Base-by-base conservation (phyloP, 345 rosid species). In the Aethionema arabicum region DNA sequence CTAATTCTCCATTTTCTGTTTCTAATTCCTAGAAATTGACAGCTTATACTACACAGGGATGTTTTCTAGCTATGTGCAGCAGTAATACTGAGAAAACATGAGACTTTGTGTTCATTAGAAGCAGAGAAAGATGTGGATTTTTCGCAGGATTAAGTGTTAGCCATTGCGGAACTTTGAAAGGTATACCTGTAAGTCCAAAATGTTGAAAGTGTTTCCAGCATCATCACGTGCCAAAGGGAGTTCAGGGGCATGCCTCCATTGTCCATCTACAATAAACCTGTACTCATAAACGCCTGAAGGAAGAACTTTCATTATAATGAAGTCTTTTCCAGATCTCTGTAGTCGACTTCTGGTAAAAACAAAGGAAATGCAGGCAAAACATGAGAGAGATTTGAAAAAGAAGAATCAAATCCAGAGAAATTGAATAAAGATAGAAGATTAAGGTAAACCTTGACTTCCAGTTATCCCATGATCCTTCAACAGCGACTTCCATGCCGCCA, bases 401-500 rank as follows among this genome's bases (percentile, higher is more conserved):
- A 21, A 32, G 8, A n/a, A 53, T 13, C 6, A 40, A 8, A 40
- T 40, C 3, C 10, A 12, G n/a, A 40, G 10, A 7, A 9, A 35
- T 8, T 4, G 39, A 30, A 40, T 6, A 0, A 16, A 16, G 27
- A 51, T 9, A 11, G 15, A 35, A 13, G 13, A 39, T 16, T 56
- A 0, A 32, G 38, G 8, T 36, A 56, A 66, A 84, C 96, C 99
- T 95, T 11, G 77, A 73, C 72, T 73, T 86, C 97, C 97, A 90
- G 74, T 86, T 76, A 63, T 95, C 97, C 99, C 99, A 95, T 8
- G 99, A 95, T 46, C 99, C 99, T 75, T 87, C 96, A 9, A 90
- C 92, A 65, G 85, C 79, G 31, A 90, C 91, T 15, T 83, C 95
- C 56, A 79, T 83, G 56, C 95, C 99, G 9, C 85, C 99, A 33